Evolutionary conservation across 441 rosid species (phyloP), one percentile per base, ranked within the genome.

Genomic region (Erysimum cheiri): DNA sequence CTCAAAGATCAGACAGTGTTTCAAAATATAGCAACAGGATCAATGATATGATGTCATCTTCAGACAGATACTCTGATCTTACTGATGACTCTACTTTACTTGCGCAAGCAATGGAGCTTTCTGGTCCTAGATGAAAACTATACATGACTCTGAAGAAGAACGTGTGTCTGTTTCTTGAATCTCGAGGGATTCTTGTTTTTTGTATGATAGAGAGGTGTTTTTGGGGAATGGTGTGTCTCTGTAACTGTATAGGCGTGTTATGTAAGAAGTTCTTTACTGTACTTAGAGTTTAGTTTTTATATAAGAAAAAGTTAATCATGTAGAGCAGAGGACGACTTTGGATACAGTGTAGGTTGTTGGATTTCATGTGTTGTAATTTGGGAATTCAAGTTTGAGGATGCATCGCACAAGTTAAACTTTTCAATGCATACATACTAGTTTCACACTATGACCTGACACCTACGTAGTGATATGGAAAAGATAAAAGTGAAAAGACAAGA

Each of bases 31-130:
- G 73, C 64, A 60, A 66, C 70, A 70, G 71, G 67, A 63, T 64
- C 32, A 81, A 75, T 26, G 82, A 80, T 24, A 4, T 70, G 10
- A 56, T 81, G 61, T 84, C 85, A 26, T 84, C 81, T 7, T 81
- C 83, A 3, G 87, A 77, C 22, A 67, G 85, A 44, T 81, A 79
- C 48, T 84, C 84, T 28, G 85, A 84, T 71, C 81, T 84, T 64
- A 84, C 82, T 14, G 87, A 84, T 33, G 83, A 81, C 71, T 81
- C 84, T 29, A 77, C 75, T 44, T 69, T 81, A 48, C 78, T 81
- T 36, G 85, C 55, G 48, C 84, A 84, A 65, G 87, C 87, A 28
- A 78, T 84, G 87, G 87, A 84, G 70, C 87, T 84, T 43, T 81
- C 87, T 14, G 85, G 87, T 14, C 87, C 87, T 17, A 67, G 87